These are phyloP conservation scores for Trichomonascus vanleenenianus DNA, from an alignment of 805 yeast species.

Conservation along the genomic window DNA sequence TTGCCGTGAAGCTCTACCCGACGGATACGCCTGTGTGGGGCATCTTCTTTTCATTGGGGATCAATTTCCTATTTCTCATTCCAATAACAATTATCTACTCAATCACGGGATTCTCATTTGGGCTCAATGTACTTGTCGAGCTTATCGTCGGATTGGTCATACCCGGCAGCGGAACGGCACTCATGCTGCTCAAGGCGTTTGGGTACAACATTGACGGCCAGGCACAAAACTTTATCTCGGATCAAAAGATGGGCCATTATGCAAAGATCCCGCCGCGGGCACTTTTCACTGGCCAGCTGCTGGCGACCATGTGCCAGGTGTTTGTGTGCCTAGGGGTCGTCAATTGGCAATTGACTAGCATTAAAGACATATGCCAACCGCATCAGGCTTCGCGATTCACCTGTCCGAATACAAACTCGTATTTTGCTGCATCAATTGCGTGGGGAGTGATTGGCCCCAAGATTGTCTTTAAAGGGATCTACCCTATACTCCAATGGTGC, in stretches of 20 bases:
- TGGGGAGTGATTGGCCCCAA: slow-evolving; percentile 43
- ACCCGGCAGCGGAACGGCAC: slow-evolving; percentile 52
- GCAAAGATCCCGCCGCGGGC: slow-evolving; percentile 25
- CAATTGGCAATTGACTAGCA: slow-evolving; percentile 27
- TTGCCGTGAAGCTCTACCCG: slow-evolving; percentile 12
- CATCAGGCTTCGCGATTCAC: slow-evolving; percentile 27
- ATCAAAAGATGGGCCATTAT: slow-evolving; percentile 55
- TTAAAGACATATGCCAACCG: slow-evolving; percentile 24
- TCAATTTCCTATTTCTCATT: slow-evolving; percentile 47
- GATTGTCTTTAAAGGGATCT: slow-evolving; percentile 32
- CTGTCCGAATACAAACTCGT: slow-evolving; percentile 34
- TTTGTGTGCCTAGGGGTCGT: slow-evolving; percentile 25
- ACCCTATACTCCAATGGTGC: slow-evolving; percentile 18
- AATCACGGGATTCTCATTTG: slow-evolving; percentile 48
- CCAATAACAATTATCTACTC: slow-evolving; percentile 59
- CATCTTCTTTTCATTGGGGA: slow-evolving; percentile 44
- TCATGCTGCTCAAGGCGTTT: slow-evolving; percentile 42
- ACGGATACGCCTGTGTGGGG: slow-evolving; percentile 38
- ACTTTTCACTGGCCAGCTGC: slow-evolving; percentile 28
- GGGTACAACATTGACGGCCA: slow-evolving; percentile 50
- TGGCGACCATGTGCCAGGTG: slow-evolving; percentile 34
- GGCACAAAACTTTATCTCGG: slow-evolving; percentile 46
- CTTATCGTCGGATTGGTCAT: slow-evolving; percentile 57
- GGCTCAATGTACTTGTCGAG: slow-evolving; percentile 55
- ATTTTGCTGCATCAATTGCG: slow-evolving; percentile 40